Base-by-base conservation (phyloP, 129 eudicot species). In the Centaurea solstitialis region DNA sequence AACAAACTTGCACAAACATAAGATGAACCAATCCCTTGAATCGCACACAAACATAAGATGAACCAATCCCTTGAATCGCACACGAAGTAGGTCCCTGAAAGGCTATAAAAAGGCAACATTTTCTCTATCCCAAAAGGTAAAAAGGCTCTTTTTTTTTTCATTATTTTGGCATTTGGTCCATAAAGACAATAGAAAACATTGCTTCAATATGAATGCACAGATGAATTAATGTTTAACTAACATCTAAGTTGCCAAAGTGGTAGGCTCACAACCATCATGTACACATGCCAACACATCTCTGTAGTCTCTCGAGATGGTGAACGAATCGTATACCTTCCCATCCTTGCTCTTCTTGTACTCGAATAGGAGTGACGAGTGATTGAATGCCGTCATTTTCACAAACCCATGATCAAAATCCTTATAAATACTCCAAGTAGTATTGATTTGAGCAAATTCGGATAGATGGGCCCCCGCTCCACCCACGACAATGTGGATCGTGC, bases 381-480 rank as follows among this genome's bases (percentile, higher is more conserved):
- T 88, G 43, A 87, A 88, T 30, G 97, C 97, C 0, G 97, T 92
- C 84, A 92, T 72, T 75, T 92, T 92, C 50, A 88, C 97, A 78
- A 90, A 90, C 41, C 97, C 97, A 9, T 66, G 88, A 75, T 92
- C 97, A 67, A 72, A 82, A 76, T 90, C 93, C 76, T 78, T 87
- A 87, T 72, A 83, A 9, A 92, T 73, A 74, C 97, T 92, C 97
- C 97, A 92, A 10, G 43, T 78, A 30, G 97, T 88, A 69, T 85
- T 85, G 9, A 92, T 73, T 10, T 80, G 4, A 28, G 85, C 75
- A 71, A 92, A 90, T 24, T 79, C 87, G 9, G 94, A 86, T 66
- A 92, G 71, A 80, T 90, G 97, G 76, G 87, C 76, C 61, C 97
- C 97, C 4, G 85, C 97, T 18, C 97, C 97, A 20, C 97, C 95